A percentile compares a stretch with the other conserved stretches of the same genome.
Conservation (phyloP, 2,329 filamentous ascomycete genomes). For the Clonostachys byssicola region DNA sequence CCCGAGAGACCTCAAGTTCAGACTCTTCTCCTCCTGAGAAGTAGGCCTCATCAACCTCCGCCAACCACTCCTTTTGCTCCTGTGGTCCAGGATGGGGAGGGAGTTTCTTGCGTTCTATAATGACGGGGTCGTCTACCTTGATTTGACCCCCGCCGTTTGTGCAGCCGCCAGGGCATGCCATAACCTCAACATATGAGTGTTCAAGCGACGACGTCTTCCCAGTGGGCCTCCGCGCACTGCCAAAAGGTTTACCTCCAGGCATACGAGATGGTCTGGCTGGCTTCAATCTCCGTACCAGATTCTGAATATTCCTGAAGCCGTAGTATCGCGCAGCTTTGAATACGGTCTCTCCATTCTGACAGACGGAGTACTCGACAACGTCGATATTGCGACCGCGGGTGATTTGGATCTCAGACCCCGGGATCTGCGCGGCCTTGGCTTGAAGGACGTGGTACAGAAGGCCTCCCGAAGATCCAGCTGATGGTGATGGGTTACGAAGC, state of each 20-base stretch:
- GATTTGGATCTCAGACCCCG: conserved; percentile 67
- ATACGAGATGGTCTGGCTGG: conserved; percentile 74
- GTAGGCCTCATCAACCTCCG: conserved; percentile 82
- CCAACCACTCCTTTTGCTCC: conserved; percentile 84
- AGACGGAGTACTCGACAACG: conserved; percentile 79
- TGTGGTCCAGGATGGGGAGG: conserved; percentile 60
- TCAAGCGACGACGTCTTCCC: conserved; percentile 52
- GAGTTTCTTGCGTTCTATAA: conserved; percentile 43
- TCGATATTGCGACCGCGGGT: conserved; percentile 83
- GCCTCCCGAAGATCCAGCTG: conserved; percentile 80
- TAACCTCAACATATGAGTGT: conserved; percentile 94
- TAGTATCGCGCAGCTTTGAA: conserved; percentile 89
- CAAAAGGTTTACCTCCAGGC: conserved; percentile 66
- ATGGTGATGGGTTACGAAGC: conserved; percentile 35
- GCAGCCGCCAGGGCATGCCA: conserved; percentile 98
- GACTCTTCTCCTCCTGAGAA: conserved; percentile 65
- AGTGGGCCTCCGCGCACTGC: conserved; percentile 46
- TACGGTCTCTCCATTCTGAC: conserved; percentile 50
- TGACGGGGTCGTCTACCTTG: conserved; percentile 75
- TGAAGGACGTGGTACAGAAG: conserved; percentile 83
- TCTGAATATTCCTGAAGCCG: conserved; percentile 97
- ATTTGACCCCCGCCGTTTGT: conserved; percentile 97
- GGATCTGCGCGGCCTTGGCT: conserved; percentile 65
- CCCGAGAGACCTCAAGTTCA: conserved; percentile 20
- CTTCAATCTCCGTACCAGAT: conserved; percentile 87